Conservation (phyloP, 331 rosid genomes). For the Cucumis variabilis region DNA sequence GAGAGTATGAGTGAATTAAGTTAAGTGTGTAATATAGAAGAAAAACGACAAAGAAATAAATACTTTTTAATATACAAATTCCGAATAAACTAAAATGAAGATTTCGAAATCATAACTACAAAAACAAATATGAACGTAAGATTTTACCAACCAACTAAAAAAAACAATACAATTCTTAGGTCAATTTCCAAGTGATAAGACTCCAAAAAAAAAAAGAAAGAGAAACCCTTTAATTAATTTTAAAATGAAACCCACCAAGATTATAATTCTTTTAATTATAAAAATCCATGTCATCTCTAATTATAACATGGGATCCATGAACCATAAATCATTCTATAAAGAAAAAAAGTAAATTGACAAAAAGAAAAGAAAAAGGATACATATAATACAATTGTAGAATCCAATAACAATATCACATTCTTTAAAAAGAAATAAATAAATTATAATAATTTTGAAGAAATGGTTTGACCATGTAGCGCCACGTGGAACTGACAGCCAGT, state of each 20-base stretch:
- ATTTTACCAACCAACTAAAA: background rate
- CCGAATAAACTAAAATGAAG: too few species aligned
- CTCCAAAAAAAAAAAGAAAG: background rate
- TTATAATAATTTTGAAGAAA: background rate
- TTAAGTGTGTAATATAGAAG: too few species aligned
- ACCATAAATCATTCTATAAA: background rate
- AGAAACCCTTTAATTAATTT: background rate
- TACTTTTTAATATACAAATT: too few species aligned
- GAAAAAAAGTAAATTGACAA: background rate
- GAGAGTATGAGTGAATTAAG: too few species aligned
- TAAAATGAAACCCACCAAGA: background rate
- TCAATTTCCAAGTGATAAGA: background rate
- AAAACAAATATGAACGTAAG: background rate
- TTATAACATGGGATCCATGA: slow-evolving; percentile 21
- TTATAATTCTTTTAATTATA: background rate
- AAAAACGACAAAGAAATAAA: too few species aligned
- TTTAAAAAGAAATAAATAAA: background rate
- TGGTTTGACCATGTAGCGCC: background rate
- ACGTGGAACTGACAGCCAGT: slow-evolving; percentile 31
- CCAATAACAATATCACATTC: background rate
- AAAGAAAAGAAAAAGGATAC: background rate
- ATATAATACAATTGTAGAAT: background rate
- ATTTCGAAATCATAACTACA: background rate
- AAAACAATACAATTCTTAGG: background rate
- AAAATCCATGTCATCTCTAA: slow-evolving; percentile 1